A percentile compares a stretch with the other conserved stretches of the same genome.
phyloP scores from a whole-genome alignment of 805 yeast genomes.

The Saccharomycopsis olivae region DNA sequence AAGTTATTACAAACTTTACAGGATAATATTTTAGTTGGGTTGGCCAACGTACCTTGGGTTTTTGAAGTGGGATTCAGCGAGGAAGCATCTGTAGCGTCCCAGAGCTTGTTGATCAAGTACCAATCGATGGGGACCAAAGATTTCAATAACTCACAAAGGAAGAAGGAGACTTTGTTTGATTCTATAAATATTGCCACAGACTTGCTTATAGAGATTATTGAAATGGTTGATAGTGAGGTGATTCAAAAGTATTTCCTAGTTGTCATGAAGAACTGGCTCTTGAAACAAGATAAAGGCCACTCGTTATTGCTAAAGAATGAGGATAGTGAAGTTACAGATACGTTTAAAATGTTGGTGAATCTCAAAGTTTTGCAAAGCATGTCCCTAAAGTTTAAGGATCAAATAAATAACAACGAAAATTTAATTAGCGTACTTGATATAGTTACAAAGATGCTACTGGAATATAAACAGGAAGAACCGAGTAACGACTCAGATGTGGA shows the following conservation, averaged over 20 bases:
- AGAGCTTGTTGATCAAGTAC: constrained; percentile 4
- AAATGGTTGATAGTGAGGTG: constrained; percentile 36
- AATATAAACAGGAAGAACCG: not conserved
- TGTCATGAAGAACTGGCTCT: constrained; percentile 54
- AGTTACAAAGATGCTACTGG: constrained; percentile 31
- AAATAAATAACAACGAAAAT: constrained; percentile 32
- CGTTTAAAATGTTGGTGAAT: constrained; percentile 47
- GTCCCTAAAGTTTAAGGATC: constrained; percentile 46
- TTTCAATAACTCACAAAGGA: not conserved
- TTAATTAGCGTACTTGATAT: constrained; percentile 39
- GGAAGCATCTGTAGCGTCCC: not conserved
- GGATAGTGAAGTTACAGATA: constrained; percentile 29
- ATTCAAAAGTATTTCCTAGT: constrained; percentile 37
- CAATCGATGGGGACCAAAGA: constrained; percentile 8
- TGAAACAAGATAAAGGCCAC: constrained; percentile 17
- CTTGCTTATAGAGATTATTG: constrained; percentile 32
- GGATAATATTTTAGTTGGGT: constrained; percentile 15
- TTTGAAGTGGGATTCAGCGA: constrained; percentile 5
- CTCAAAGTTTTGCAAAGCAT: constrained; percentile 55
- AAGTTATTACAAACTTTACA: not conserved
- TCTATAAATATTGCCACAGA: constrained; percentile 35
- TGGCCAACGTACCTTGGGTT: constrained; percentile 9
- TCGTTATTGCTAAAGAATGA: constrained; percentile 18
- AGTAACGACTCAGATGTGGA: constrained; percentile 23
- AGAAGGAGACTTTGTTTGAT: constrained; percentile 28